Percentiles rank a stretch among this genome's conserved stretches.
Conservation (phyloP, 805 yeast genomes). For the Cyberlindnera euphorbiiphila region DNA sequence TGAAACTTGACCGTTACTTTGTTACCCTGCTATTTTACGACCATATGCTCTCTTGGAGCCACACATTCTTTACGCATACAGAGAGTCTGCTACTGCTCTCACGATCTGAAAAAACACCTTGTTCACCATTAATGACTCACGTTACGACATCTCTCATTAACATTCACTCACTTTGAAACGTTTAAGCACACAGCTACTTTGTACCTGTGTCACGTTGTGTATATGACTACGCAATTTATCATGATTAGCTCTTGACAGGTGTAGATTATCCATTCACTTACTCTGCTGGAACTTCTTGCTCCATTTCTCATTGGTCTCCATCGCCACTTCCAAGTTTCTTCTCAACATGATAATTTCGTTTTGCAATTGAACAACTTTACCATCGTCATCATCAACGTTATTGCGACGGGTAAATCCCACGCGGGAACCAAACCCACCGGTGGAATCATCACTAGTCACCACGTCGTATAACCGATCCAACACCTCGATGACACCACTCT, state of each 20-base stretch:
- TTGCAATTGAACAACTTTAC: constrained; percentile 12
- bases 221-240: too few relatives aligned
- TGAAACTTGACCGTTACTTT: too few relatives aligned
- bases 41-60: too few relatives aligned
- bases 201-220: too few relatives aligned
- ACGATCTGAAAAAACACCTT: too few relatives aligned
- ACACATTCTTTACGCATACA: too few relatives aligned
- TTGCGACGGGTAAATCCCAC: too few relatives aligned
- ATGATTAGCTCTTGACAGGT: too few relatives aligned
- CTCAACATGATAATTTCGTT: constrained; percentile 15
- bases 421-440: too few relatives aligned
- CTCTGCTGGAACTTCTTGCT: constrained; percentile 15
- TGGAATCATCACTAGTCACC: constrained; percentile 13
- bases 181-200: too few relatives aligned
- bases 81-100: neutral
- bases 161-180: constrained; percentile 6
- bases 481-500: constrained; percentile 6
- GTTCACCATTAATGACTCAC: neutral
- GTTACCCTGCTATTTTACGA: too few relatives aligned
- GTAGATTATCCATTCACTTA: neutral
- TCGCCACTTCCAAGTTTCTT: constrained; percentile 19
- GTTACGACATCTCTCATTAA: constrained; percentile 2
- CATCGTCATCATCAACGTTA: too few relatives aligned
- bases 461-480: constrained; percentile 20
- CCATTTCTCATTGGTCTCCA: constrained; percentile 29